Evolutionary conservation across 345 rosid species (phyloP).

Genomic region (Clausena lansium): DNA sequence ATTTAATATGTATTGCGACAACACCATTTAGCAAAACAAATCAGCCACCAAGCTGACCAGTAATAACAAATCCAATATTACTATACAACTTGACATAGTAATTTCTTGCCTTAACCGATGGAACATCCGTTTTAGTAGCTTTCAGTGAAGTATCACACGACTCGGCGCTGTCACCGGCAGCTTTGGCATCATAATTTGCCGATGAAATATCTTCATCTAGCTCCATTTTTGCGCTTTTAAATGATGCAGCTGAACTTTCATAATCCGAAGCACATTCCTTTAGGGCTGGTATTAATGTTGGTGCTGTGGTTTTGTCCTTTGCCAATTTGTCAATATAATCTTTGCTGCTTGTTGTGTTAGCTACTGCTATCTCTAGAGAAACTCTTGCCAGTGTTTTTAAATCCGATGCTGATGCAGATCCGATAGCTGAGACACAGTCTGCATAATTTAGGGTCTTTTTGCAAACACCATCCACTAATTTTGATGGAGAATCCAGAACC

Average conservation of each 20-base stretch:
- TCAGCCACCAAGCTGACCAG: not conserved
- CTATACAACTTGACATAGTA: not conserved
- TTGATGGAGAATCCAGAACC: not conserved
- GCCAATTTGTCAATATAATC: not conserved
- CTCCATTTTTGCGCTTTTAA: not conserved
- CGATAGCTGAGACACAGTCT: not conserved
- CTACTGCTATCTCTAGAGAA: not conserved
- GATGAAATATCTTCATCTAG: conserved; percentile 11
- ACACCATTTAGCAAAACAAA: not conserved
- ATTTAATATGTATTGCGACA: not conserved
- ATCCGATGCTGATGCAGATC: not conserved
- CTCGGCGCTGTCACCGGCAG: conserved; percentile 19
- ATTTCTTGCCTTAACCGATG: not conserved
- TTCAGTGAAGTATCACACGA: not conserved
- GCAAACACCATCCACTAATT: not conserved
- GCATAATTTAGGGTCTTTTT: not conserved
- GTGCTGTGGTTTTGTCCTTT: not conserved
- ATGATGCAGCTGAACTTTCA: not conserved
- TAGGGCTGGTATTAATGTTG: not conserved
- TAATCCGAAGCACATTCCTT: not conserved
- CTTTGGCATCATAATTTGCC: conserved; percentile 17
- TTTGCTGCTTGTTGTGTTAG: conserved; percentile 1
- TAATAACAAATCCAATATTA: conserved; percentile 8
- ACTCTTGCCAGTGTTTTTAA: not conserved
- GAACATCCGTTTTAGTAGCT: not conserved